Conservation (phyloP, 805 yeast genomes). For the Starmerella stigmatis region DNA sequence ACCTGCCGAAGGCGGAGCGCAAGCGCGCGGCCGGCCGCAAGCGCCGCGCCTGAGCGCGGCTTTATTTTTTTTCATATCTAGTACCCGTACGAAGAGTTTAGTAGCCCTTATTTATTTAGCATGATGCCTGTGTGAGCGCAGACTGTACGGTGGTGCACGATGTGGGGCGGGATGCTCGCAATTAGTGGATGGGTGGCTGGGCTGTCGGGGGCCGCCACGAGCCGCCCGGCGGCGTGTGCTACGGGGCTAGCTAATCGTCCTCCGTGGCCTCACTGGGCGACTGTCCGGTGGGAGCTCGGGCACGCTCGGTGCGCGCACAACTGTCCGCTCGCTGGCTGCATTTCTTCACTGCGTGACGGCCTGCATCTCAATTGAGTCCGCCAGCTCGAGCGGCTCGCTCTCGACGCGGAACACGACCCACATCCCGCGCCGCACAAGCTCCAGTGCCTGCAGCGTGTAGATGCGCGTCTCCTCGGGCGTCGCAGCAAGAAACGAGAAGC, state of each 20-base stretch:
- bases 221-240: too few relatives aligned
- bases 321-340: background rate
- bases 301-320: background rate
- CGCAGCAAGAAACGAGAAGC: conserved; percentile 70
- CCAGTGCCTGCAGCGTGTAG: conserved; percentile 59
- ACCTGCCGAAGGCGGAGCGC: conserved; percentile 72
- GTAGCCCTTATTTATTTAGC: background rate
- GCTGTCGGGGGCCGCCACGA: too few relatives aligned
- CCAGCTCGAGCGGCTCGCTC: conserved; percentile 44
- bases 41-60: conserved; percentile 34
- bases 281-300: too few relatives aligned
- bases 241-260: too few relatives aligned
- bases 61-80: background rate
- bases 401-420: conserved; percentile 86
- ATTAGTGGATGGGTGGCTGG: too few relatives aligned
- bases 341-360: too few relatives aligned
- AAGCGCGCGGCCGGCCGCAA: conserved; percentile 35
- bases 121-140: too few relatives aligned
- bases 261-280: too few relatives aligned
- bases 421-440: conserved; percentile 71
- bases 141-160: too few relatives aligned
- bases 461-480: conserved; percentile 47
- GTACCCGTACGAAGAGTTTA: background rate
- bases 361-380: conserved; percentile 18
- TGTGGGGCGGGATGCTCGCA: too few relatives aligned